A percentile compares a stretch with the other conserved stretches of the same genome.
phyloP scores from a whole-genome alignment of 768 basidiomycete genomes.

The Russula sp. region DNA sequence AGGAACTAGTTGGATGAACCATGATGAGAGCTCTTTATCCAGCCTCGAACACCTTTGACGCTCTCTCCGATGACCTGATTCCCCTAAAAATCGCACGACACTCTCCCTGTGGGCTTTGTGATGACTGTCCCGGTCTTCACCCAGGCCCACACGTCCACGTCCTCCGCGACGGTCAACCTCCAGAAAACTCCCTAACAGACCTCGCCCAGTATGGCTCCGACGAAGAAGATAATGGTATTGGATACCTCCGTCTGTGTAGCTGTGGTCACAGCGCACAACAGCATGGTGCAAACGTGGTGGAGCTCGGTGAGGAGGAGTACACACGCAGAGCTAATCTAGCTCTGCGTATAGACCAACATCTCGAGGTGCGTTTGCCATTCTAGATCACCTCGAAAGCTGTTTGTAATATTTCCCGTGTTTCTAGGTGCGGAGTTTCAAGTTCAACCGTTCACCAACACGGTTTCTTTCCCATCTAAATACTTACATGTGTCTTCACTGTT shows the following conservation, averaged over 20 bases:
- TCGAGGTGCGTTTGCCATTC: constrained; percentile 56
- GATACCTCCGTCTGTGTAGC: constrained; percentile 58
- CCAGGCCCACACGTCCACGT: constrained; percentile 60
- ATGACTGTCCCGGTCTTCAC: constrained; percentile 64
- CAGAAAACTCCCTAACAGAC: constrained; percentile 49
- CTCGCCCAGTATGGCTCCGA: constrained; percentile 69
- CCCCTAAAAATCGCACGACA: constrained; percentile 83
- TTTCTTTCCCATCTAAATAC: constrained; percentile 14
- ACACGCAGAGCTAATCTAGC: constrained; percentile 71
- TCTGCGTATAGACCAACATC: constrained; percentile 73
- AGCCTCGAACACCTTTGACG: constrained; percentile 48
- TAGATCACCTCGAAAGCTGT: neutral
- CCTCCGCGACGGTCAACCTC: constrained; percentile 48
- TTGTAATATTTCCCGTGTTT: constrained; percentile 18
- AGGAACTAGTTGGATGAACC: constrained; percentile 6
- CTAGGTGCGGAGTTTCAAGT: constrained; percentile 32
- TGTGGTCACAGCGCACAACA: constrained; percentile 66
- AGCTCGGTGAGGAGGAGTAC: constrained; percentile 61
- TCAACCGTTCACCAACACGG: constrained; percentile 16
- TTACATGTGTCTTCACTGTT: neutral
- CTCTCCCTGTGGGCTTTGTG: constrained; percentile 64
- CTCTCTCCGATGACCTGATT: constrained; percentile 49
- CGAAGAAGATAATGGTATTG: constrained; percentile 53
- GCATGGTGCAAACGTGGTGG: constrained; percentile 63
- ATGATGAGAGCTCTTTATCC: constrained; percentile 70